phyloP scores from a whole-genome alignment of 805 yeast species.

The Kluyveromyces lactis region DNA sequence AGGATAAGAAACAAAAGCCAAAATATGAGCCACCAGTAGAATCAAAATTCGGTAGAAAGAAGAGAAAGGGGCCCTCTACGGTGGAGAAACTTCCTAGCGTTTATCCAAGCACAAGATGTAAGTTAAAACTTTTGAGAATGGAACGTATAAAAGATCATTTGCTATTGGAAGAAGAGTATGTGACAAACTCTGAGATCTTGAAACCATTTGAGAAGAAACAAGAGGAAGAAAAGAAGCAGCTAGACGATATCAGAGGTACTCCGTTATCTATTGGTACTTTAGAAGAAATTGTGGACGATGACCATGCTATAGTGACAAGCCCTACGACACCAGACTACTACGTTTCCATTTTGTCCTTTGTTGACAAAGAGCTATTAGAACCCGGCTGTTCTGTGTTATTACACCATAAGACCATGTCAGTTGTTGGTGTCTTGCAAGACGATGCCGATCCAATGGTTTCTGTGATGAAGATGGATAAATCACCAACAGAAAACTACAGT shows the following conservation, averaged over 20 bases:
- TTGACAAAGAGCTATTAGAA: constrained; percentile 89
- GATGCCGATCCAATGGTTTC: constrained; percentile 97
- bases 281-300: constrained; percentile 96
- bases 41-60: constrained; percentile 85
- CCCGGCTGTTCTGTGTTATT: constrained; percentile 95
- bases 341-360: constrained; percentile 91
- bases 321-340: constrained; percentile 96
- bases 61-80: constrained; percentile 87
- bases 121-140: constrained; percentile 79
- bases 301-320: constrained; percentile 95
- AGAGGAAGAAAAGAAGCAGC: constrained; percentile 90
- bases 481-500: constrained; percentile 93
- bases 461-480: constrained; percentile 95
- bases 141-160: constrained; percentile 96
- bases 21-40: constrained; percentile 98
- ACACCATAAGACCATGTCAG: constrained; percentile 91
- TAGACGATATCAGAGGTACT: constrained; percentile 91
- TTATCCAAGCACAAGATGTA: constrained; percentile 88
- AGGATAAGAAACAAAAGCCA: constrained; percentile 77
- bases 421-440: constrained; percentile 97
- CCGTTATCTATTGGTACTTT: constrained; percentile 95
- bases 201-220: constrained; percentile 96
- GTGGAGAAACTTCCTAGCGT: constrained; percentile 76
- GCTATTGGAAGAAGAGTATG: constrained; percentile 90
- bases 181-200: constrained; percentile 85